phyloP scores from a whole-genome alignment of 805 yeast genomes.

The Huiozyma sinensis region DNA sequence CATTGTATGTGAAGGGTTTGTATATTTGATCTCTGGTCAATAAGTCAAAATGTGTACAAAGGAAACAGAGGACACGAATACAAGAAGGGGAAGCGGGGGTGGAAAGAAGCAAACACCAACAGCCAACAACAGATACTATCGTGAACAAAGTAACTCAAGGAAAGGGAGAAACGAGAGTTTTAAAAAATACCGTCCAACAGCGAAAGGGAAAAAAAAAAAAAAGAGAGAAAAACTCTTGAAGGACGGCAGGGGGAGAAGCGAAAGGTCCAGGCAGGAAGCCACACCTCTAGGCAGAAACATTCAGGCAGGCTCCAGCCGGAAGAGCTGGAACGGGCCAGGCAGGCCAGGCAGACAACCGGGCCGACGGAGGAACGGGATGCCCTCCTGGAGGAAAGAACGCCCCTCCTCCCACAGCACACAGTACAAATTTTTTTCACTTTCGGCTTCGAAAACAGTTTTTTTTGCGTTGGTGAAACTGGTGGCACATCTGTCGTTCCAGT shows the following conservation, averaged over 20 bases:
- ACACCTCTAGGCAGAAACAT: background rate
- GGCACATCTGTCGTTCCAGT: no score
- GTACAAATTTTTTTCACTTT: no score
- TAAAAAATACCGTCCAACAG: background rate
- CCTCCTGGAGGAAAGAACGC: background rate
- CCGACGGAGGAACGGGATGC: background rate
- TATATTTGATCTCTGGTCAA: no score
- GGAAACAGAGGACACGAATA: background rate
- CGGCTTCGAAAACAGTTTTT: no score
- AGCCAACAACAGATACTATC: background rate
- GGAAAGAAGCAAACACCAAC: background rate
- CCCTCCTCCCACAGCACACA: no score
- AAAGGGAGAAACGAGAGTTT: background rate
- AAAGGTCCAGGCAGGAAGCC: background rate
- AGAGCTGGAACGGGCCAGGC: background rate
- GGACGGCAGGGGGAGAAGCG: background rate
- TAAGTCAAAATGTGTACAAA: no score
- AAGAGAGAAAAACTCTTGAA: background rate
- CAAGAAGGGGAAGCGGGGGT: background rate
- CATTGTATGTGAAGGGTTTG: constrained; percentile 5
- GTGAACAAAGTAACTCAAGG: background rate
- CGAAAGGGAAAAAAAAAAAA: background rate
- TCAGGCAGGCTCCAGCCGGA: background rate
- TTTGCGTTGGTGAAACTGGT: no score
- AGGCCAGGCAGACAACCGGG: background rate